A percentile compares a stretch with the other conserved stretches of the same genome.
Conservation (phyloP, 2,329 filamentous ascomycete species). For the Cladosporium oxysporum region DNA sequence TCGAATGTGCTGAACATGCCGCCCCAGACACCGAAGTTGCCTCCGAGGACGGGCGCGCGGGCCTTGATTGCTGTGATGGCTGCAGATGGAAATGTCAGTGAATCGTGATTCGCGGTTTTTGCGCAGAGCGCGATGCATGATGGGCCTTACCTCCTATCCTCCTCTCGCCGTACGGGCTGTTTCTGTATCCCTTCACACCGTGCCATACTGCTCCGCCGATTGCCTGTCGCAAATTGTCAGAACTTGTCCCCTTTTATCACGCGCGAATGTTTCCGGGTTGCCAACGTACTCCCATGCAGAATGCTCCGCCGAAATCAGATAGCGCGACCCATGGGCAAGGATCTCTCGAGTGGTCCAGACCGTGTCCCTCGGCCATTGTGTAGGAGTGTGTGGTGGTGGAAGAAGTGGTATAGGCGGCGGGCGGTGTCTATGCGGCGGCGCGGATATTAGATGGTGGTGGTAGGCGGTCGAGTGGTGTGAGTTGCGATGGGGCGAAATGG, state of each 20-base stretch:
- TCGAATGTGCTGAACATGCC: conserved; percentile 95
- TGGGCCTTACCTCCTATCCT: conserved; percentile 69
- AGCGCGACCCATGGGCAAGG: conserved; percentile 96
- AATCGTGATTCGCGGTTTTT: background rate
- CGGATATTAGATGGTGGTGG: background rate
- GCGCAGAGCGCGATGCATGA: background rate
- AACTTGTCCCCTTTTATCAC: conserved; percentile 5
- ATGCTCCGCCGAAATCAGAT: conserved; percentile 96
- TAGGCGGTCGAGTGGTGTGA: background rate
- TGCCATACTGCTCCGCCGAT: conserved; percentile 76
- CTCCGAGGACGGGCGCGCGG: conserved; percentile 90
- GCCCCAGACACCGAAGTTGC: conserved; percentile 98
- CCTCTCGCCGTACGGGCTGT: conserved; percentile 76
- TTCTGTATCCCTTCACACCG: conserved; percentile 73
- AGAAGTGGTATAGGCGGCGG: background rate
- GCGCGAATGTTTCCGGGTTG: background rate
- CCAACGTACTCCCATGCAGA: conserved; percentile 83
- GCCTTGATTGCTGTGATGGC: conserved; percentile 96
- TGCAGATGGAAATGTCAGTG: conserved; percentile 24
- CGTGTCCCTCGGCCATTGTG: conserved; percentile 28
- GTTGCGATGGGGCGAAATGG: conserved; percentile 19
- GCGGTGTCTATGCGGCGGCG: conserved; percentile 2
- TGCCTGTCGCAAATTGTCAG: conserved; percentile 29
- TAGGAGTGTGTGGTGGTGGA: conserved; percentile 9
- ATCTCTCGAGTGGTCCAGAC: conserved; percentile 90